These are phyloP conservation scores for Penicillium sp. DNA, from an alignment of 2,329 filamentous ascomycete species.

Conservation along the genomic window DNA sequence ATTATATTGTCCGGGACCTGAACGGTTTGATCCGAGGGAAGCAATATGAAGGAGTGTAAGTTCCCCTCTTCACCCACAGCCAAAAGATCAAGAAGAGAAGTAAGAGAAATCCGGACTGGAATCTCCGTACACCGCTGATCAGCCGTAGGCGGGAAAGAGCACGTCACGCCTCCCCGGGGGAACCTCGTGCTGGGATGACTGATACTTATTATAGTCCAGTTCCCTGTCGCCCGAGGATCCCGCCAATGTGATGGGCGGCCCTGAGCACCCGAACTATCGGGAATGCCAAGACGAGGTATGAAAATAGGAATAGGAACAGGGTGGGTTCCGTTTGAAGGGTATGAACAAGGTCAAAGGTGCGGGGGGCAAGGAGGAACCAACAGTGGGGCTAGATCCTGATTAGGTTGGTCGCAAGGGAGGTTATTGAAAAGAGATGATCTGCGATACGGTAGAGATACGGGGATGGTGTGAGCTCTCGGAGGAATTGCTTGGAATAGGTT, in stretches of 20 bases:
- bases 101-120: slow-evolving; percentile 17
- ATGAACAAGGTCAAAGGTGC: slow-evolving; percentile 4
- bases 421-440: not conserved
- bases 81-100: slow-evolving; percentile 2
- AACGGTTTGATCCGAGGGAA: not conserved
- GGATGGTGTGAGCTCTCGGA: not conserved
- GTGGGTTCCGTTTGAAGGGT: slow-evolving; percentile 7
- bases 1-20: not conserved
- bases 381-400: not conserved
- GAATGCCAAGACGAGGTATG: slow-evolving; percentile 14
- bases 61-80: slow-evolving; percentile 12
- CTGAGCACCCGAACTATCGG: not conserved
- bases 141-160: slow-evolving; percentile 9
- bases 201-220: slow-evolving; percentile 24
- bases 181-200: slow-evolving; percentile 10
- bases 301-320: not conserved
- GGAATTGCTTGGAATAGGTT: not conserved
- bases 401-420: slow-evolving; percentile 1
- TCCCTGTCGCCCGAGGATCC: slow-evolving; percentile 11
- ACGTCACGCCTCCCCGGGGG: slow-evolving; percentile 16
- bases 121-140: slow-evolving; percentile 20
- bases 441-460: not conserved
- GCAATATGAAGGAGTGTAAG: slow-evolving; percentile 1
- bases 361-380: not conserved
- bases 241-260: slow-evolving; percentile 23